Percentiles rank a stretch among this genome's conserved stretches.
These are phyloP conservation scores for Chara braunii DNA, from an alignment of 139 green algal species.

Conservation along the genomic window DNA sequence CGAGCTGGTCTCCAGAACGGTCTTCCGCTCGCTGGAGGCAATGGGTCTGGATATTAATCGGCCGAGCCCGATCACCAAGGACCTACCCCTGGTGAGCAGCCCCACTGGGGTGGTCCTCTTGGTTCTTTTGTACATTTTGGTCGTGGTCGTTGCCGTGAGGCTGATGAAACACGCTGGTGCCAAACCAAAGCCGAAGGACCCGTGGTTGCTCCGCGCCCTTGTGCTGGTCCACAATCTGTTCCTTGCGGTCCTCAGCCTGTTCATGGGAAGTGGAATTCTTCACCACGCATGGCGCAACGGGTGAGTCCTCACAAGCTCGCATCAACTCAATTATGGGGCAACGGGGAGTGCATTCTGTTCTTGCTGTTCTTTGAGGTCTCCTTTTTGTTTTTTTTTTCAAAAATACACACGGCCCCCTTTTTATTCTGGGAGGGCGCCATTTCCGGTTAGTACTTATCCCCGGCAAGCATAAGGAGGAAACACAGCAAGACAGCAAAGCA, in stretches of 20 bases:
- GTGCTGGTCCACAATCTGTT: conserved; percentile 25
- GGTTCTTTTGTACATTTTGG: conserved; percentile 43
- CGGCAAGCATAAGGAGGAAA: too few relatives aligned
- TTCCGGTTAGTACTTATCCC: too few relatives aligned
- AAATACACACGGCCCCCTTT: too few relatives aligned
- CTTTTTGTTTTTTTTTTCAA: too few relatives aligned
- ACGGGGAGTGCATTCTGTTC: too few relatives aligned
- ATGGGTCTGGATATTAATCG: conserved; percentile 35
- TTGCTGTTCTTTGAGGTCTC: too few relatives aligned
- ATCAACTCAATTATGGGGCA: too few relatives aligned
- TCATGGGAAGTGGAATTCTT: conserved; percentile 19
- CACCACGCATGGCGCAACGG: conserved; percentile 10
- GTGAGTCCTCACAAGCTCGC: too few relatives aligned
- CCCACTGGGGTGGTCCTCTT: conserved; percentile 46
- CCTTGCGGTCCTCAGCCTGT: conserved; percentile 17
- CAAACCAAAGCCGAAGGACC: conserved; percentile 6
- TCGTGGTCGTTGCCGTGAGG: conserved; percentile 5
- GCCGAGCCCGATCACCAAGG: conserved; percentile 30
- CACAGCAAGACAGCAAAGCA: too few relatives aligned
- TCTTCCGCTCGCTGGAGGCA: conserved; percentile 34
- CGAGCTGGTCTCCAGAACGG: too few relatives aligned
- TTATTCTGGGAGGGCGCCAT: too few relatives aligned
- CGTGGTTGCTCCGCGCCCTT: not conserved
- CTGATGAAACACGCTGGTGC: too few relatives aligned
- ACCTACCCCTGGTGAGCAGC: conserved; percentile 45